A percentile compares a stretch with the other conserved stretches of the same genome.
Conservation (phyloP, 768 basidiomycete genomes). For the Nevesoporus exiguus region DNA sequence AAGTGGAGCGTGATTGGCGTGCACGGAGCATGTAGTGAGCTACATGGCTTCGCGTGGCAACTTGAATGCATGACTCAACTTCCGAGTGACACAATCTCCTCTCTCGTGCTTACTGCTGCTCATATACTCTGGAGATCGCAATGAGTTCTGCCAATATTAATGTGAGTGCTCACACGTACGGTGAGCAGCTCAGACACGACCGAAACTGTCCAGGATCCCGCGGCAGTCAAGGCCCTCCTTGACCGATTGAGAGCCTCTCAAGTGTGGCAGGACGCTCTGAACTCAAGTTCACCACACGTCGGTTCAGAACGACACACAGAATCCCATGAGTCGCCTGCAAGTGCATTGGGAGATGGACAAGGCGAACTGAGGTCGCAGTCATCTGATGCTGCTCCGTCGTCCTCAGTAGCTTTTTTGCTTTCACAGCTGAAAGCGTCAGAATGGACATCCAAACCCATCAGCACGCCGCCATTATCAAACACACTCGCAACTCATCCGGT, state of each 20-base stretch:
- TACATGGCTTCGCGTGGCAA: neutral
- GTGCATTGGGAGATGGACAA: conserved; percentile 3
- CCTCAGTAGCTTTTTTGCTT: conserved; percentile 57
- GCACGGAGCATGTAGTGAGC: too few species aligned
- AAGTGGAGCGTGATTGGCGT: too few species aligned
- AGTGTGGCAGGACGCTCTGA: conserved; percentile 58
- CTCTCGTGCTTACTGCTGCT: too few species aligned
- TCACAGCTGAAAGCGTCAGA: conserved; percentile 51
- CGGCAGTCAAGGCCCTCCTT: conserved; percentile 64
- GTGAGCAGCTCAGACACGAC: neutral
- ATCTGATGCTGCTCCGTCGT: conserved; percentile 22
- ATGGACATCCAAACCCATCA: conserved; percentile 12
- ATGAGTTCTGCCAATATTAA: conserved; percentile 53
- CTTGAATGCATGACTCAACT: too few species aligned
- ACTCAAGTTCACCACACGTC: conserved; percentile 5
- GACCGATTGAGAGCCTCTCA: conserved; percentile 65
- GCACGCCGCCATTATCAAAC: conserved; percentile 9
- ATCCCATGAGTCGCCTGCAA: conserved; percentile 7
- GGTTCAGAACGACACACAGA: neutral
- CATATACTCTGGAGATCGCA: neutral
- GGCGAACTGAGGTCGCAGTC: conserved; percentile 4
- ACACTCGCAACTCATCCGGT: conserved; percentile 7
- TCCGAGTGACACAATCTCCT: too few species aligned
- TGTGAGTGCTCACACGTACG: conserved; percentile 33
- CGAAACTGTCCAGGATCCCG: conserved; percentile 50